Conservation (phyloP, 1,284 basidiomycete genomes). For the Leccinum idahoense region DNA sequence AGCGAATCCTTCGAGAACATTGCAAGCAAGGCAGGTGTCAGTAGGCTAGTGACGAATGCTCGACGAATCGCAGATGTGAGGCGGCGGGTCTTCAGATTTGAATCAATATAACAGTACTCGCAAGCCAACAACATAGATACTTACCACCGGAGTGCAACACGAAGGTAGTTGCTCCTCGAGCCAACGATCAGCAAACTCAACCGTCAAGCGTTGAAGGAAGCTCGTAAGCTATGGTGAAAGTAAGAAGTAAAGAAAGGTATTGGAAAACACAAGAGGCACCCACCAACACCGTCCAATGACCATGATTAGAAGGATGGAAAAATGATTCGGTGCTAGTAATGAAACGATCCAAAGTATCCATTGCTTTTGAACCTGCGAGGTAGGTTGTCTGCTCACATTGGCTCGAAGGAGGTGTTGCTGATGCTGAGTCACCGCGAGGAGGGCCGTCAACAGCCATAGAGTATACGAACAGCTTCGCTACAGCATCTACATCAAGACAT, state of each 20-base stretch:
- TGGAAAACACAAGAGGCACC: conserved; percentile 1
- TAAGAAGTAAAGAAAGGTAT: conserved; percentile 15
- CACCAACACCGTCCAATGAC: conserved; percentile 70
- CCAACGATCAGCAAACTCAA: conserved; percentile 80
- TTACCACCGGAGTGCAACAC: conserved; percentile 80
- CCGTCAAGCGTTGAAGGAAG: conserved; percentile 52
- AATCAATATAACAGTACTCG: conserved; percentile 1
- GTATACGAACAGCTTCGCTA: conserved; percentile 88
- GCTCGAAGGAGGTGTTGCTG: conserved; percentile 52
- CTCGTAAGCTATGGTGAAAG: conserved; percentile 25
- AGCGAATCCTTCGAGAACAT: conserved; percentile 92
- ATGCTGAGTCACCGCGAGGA: conserved; percentile 35
- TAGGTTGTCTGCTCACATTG: conserved; percentile 55
- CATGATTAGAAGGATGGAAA: conserved; percentile 86
- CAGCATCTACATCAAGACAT: conserved; percentile 47
- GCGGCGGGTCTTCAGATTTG: conserved; percentile 52
- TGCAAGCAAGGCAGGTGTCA: conserved; percentile 85
- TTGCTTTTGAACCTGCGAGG: conserved; percentile 82
- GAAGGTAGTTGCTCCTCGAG: conserved; percentile 76
- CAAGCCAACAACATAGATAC: conserved; percentile 15
- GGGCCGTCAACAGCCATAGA: conserved; percentile 86
- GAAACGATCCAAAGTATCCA: conserved; percentile 85
- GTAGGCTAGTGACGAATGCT: conserved; percentile 77
- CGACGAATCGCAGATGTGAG: conserved; percentile 81
- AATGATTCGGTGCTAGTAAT: conserved; percentile 92